Conservation (phyloP, 345 rosid species). For the Acer yangbiense region DNA sequence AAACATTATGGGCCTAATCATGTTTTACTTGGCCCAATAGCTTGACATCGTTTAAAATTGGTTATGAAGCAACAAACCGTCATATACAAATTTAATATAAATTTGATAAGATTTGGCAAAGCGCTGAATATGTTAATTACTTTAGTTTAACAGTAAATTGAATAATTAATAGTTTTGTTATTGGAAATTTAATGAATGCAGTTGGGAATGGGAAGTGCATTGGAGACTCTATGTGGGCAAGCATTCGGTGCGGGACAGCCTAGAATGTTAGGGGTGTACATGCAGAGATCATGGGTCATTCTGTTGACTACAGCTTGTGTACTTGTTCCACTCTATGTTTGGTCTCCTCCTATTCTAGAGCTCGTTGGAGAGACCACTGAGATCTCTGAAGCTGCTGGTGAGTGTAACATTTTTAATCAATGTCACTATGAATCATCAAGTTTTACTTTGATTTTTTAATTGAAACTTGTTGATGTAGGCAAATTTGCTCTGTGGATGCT, state of each 20-base stretch:
- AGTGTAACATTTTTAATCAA: constrained; percentile 9
- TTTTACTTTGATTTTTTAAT: no score
- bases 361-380: constrained; percentile 68
- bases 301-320: constrained; percentile 62
- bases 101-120: no score
- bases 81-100: no score
- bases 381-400: constrained; percentile 88
- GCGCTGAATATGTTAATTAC: no score
- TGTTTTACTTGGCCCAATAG: no score
- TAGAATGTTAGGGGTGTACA: constrained; percentile 82
- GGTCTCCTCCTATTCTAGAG: constrained; percentile 82
- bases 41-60: no score
- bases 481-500: constrained; percentile 88
- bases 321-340: constrained; percentile 70
- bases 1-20: no score
- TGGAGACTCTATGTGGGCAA: constrained; percentile 93
- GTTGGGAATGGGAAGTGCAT: constrained; percentile 97
- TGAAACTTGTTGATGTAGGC: constrained; percentile 41
- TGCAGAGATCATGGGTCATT: constrained; percentile 98
- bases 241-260: constrained; percentile 82
- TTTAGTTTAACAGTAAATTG: no score
- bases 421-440: no score
- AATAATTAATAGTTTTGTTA: background rate
- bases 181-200: constrained; percentile 25
- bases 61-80: no score